phyloP scores from a whole-genome alignment of 306 rosid species.

The Gastrolobium villosum region DNA sequence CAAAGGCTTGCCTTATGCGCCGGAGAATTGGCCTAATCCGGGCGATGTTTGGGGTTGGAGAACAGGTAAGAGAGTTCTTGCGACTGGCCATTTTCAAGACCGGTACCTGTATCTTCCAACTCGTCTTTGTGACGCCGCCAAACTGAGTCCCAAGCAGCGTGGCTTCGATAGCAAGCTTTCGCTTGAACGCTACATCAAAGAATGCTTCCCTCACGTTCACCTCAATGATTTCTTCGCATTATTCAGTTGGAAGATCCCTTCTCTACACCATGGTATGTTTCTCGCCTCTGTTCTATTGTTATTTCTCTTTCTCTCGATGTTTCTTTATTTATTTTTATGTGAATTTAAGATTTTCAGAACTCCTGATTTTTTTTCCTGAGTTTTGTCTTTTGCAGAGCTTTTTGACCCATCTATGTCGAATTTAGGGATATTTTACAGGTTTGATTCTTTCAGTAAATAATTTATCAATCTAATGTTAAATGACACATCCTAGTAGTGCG shows the following conservation, averaged over 20 bases:
- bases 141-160: constrained; percentile 8
- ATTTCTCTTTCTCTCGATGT: neutral
- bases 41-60: constrained; percentile 84
- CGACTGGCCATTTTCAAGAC: constrained; percentile 65
- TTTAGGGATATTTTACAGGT: no score
- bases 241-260: constrained; percentile 81
- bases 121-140: constrained; percentile 32
- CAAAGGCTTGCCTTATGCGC: constrained; percentile 81
- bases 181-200: constrained; percentile 59
- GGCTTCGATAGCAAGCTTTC: constrained; percentile 76
- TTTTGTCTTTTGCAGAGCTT: no score
- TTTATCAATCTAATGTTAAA: no score
- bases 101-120: constrained; percentile 76
- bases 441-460: no score
- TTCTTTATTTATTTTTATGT: neutral
- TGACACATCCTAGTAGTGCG: no score
- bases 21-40: constrained; percentile 74
- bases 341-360: neutral
- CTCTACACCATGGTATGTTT: constrained; percentile 58
- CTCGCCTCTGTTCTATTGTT: neutral
- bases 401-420: no score
- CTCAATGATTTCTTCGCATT: constrained; percentile 64
- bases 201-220: constrained; percentile 53
- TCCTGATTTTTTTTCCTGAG: neutral
- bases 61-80: constrained; percentile 66